Evolutionary conservation across 225 moss, liverwort and hornwort genomes (phyloP), one percentile per base, ranked within the genome.

Genomic region (Polytrichum formosum): DNA sequence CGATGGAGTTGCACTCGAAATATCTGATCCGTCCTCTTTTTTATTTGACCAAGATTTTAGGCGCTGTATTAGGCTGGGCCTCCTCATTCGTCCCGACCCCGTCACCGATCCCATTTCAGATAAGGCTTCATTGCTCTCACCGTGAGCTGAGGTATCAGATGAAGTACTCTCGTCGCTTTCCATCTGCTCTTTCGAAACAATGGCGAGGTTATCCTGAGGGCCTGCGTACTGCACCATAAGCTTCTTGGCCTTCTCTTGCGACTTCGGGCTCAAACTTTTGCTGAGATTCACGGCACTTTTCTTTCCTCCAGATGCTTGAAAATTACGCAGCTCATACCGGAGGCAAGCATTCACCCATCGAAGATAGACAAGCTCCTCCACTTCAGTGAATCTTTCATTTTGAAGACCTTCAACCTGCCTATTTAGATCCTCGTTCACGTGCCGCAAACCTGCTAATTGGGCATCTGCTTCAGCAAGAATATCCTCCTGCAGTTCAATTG

Each of bases 291-390:
- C 23, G 5, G 93, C 93, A 46, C 86, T 80, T 18, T 74, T 58
- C 61, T 81, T 88, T 53, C 92, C 94, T 2, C 69, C 70, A 35
- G 76, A 63, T 46, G 80, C 83, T 46, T 80, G 73, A 5, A 72
- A 85, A 73, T 90, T 89, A 4, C 86, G 83, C 55, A 92, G 83
- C 81, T 96, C 91, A 65, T 90, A 90, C 8, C 91, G 82, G 37
- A 90, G 82, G 56, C 93, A 96, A 16, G 90, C 91, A 86, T 84
- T 89, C 21, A 93, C 87, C 94, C 94, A 94, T 30, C 94, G 90
- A 26, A 94, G 75, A 61, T 94, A 94, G 30, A 94, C 92, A 29
- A 93, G 87, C 70, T 94, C 94, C 71, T 94, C 94, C 18, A 94
- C 94, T 73, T 94, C 94, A 61, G 77, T 92, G 68, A 94, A 94